Percentiles rank a stretch among this genome's conserved stretches.
Evolutionary conservation across 1,139 yeast species (phyloP).

Genomic region (Debaryomycetaceae sp.): DNA sequence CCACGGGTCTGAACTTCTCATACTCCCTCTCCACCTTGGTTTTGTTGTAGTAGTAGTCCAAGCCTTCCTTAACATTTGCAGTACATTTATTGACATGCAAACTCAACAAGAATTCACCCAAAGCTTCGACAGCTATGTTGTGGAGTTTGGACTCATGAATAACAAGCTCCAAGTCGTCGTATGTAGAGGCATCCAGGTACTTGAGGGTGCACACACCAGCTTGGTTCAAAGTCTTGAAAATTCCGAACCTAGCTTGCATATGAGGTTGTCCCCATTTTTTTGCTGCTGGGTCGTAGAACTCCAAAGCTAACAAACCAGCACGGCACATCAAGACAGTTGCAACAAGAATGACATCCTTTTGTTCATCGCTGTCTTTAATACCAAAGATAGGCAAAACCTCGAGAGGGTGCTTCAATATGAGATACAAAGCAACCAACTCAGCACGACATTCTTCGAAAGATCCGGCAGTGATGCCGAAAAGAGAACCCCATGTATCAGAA

Average conservation of each 20-base stretch:
- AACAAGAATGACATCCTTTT: conserved; percentile 59
- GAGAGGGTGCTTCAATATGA: conserved; percentile 59
- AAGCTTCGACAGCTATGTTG: conserved; percentile 67
- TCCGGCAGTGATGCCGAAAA: conserved; percentile 79
- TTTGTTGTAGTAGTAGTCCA: conserved; percentile 58
- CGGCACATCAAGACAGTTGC: conserved; percentile 82
- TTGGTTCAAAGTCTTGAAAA: conserved; percentile 68
- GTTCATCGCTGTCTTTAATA: conserved; percentile 52
- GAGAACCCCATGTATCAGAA: conserved; percentile 87
- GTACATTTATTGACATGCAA: conserved; percentile 77
- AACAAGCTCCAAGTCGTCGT: conserved; percentile 55
- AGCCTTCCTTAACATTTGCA: conserved; percentile 66
- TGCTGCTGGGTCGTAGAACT: conserved; percentile 80
- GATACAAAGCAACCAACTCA: conserved; percentile 80
- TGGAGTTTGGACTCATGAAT: conserved; percentile 61
- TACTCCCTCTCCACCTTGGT: conserved; percentile 65
- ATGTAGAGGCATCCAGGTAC: conserved; percentile 44
- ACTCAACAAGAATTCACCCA: conserved; percentile 66
- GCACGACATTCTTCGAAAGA: conserved; percentile 93
- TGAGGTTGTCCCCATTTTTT: conserved; percentile 95
- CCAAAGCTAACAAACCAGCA: conserved; percentile 79
- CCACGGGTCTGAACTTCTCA: conserved; percentile 63
- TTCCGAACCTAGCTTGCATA: conserved; percentile 88
- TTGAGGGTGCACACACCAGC: conserved; percentile 64
- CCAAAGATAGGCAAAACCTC: conserved; percentile 73